Evolutionary conservation across 1,284 basidiomycete species (phyloP).

Genomic region (Cryptococcus deneoformans): DNA sequence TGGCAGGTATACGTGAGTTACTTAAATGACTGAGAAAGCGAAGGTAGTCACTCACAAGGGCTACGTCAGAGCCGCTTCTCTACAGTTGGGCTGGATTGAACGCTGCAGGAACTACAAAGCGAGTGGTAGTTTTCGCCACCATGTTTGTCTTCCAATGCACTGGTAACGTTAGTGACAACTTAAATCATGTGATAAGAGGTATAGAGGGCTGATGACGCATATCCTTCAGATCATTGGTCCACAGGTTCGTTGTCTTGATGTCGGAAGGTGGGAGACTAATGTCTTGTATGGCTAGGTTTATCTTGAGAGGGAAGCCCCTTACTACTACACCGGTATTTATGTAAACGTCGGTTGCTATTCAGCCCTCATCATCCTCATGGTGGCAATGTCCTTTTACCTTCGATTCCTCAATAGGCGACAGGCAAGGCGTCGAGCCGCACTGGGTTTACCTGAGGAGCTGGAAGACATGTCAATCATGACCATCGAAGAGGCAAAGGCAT

Average conservation of each 20-base stretch:
- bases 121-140: constrained; percentile 38
- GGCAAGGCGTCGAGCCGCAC: constrained; percentile 33
- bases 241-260: constrained; percentile 18
- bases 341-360: constrained; percentile 30
- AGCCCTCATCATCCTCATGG: constrained; percentile 27
- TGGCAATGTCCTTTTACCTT: constrained; percentile 43
- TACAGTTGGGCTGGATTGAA: constrained; percentile 42
- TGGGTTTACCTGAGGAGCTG: constrained; percentile 37
- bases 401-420: constrained; percentile 35
- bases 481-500: constrained; percentile 19
- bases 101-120: constrained; percentile 41
- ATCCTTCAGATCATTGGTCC: constrained; percentile 29
- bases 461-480: constrained; percentile 34
- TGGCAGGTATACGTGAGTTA: constrained; percentile 24
- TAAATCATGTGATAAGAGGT: not conserved
- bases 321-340: constrained; percentile 41
- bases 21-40: too few relatives aligned
- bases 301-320: constrained; percentile 29
- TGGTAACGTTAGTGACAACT: constrained; percentile 15
- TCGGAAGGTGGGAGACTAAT: too few relatives aligned
- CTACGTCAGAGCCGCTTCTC: constrained; percentile 26
- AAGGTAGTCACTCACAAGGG: not conserved
- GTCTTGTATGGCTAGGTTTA: constrained; percentile 9
- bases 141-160: constrained; percentile 34
- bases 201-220: not conserved